Conservation (phyloP, 768 basidiomycete species). For the Butyriboletus loyo region DNA sequence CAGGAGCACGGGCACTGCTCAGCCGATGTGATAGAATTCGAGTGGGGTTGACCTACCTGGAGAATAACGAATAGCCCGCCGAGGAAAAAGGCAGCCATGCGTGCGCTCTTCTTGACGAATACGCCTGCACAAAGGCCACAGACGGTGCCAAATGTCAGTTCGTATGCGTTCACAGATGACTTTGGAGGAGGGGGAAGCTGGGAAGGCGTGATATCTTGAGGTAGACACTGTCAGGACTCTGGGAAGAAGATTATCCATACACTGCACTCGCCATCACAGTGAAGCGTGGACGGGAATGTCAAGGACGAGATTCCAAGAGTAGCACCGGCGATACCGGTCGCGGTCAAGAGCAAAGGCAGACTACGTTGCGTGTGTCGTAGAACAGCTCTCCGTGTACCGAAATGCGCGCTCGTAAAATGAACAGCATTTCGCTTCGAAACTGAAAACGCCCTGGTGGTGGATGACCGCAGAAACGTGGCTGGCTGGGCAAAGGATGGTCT, state of each 20-base stretch:
- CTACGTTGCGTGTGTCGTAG: slow-evolving; percentile 5
- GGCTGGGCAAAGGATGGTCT: slow-evolving; percentile 4
- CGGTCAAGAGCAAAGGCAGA: slow-evolving; percentile 22
- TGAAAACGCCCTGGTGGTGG: neutral
- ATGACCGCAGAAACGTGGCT: neutral
- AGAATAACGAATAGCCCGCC: slow-evolving; percentile 90
- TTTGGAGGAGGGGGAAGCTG: slow-evolving; percentile 46
- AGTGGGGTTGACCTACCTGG: slow-evolving; percentile 53
- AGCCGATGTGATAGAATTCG: neutral
- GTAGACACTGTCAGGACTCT: slow-evolving; percentile 4
- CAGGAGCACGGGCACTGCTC: neutral
- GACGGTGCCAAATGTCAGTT: slow-evolving; percentile 86
- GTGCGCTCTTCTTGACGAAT: slow-evolving; percentile 94
- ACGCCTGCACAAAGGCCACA: slow-evolving; percentile 88
- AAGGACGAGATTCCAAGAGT: slow-evolving; percentile 45
- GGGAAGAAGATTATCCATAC: neutral
- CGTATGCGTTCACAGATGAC: slow-evolving; percentile 76
- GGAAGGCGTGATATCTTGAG: slow-evolving; percentile 10
- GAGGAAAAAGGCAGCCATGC: slow-evolving; percentile 76
- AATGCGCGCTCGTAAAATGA: neutral
- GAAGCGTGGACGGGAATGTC: slow-evolving; percentile 32
- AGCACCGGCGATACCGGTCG: slow-evolving; percentile 38
- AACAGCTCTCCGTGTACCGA: neutral
- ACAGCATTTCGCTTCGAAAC: slow-evolving; percentile 1
- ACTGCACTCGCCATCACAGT: slow-evolving; percentile 51